Evolutionary conservation across 225 moss, liverwort and hornwort species (phyloP), one percentile per base, ranked within the genome.

Genomic region (Bryum argenteum): DNA sequence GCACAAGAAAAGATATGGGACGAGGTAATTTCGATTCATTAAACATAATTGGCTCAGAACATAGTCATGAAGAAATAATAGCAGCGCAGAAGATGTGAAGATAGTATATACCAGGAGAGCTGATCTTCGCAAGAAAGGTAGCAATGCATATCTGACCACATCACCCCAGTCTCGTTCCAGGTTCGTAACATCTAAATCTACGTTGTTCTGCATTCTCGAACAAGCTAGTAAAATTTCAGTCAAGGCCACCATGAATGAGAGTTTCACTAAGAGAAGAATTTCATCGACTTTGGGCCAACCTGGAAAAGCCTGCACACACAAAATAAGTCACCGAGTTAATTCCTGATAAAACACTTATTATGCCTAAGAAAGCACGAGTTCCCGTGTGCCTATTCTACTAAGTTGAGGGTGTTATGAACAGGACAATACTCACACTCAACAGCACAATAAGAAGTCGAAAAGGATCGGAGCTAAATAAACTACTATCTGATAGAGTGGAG

Each of bases 101-200:
- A 67, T 41, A 67, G 24, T 21, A 76, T 63, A 50, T 73, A 97
- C 97, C 94, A 97, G 75, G 71, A 94, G 76, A 70, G 94, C 83
- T 77, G 90, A 88, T 81, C 94, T 83, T 58, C 97, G 86, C 77
- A 94, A 55, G 80, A 94, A 97, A 38, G 97, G 94, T 52, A 94
- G 74, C 74, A 90, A 94, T 10, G 89, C 73, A 54, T 82, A 58
- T 78, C 84, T 84, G 65, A 91, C 57, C 50, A 89, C 72, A 70
- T 74, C 76, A 70, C 75, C 82, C 79, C 76, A 81, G 43, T 80
- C 74, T 66, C 75, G 79, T 71, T 80, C 80, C 66, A 77, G 57
- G 67, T 52, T 65, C 47, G 21, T 22, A 66, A 61, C 56, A 55
- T 65, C 68, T 53, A 84, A 65, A 37, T 78, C 72, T 61, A 63